Evolutionary conservation across 805 yeast genomes (phyloP), one percentile per base, ranked within the genome.

Genomic region (Dipodascopsis tothii): DNA sequence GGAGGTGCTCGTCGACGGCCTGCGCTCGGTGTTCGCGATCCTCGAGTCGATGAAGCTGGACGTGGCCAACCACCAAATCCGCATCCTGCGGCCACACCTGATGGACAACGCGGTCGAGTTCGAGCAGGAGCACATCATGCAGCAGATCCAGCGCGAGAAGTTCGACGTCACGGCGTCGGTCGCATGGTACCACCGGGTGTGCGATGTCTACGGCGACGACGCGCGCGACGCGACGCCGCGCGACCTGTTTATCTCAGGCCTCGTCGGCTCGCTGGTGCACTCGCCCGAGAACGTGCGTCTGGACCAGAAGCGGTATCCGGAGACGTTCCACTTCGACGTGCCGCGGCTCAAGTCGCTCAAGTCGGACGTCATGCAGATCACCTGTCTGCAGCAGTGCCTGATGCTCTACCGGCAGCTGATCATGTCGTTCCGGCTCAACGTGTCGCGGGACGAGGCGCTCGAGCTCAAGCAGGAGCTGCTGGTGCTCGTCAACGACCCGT

Each of bases 41-140:
- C 69, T 90, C 51, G 96, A 88, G 62, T 90, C 94, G 7, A 87
- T 88, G 94, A 90, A 88, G 62, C 70, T 88, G 50, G 96, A 90
- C 59, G 92, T 87, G 44, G 95, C 96, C 14, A 88, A 88, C 64
- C 95, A 88, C 60, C 96, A 88, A 65, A 84, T 90, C 43, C 73
- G 95, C 53, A 77, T 85, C 18, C 68, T 87, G 42, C 73, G 96
- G 57, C 94, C 95, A 2, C 81, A 82, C 2, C 69, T 90, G 38
- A 77, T 86, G 45, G 87, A 85, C 56, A 84, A 92, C 28, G 92
- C 95, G 2, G 81, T 83, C 9, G 88, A 83, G 47, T 84, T 88
- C 58, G 97, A 88, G 65, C 79, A 79, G 56, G 94, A 84, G 61
- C 86, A 86, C 64, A 84, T 81, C 60, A 67, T 66, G 43, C 75